Percentiles rank a stretch among this genome's conserved stretches.
Evolutionary conservation across 2,329 filamentous ascomycete species (phyloP).

Genomic region (Mycosphaerelloides madeirae): DNA sequence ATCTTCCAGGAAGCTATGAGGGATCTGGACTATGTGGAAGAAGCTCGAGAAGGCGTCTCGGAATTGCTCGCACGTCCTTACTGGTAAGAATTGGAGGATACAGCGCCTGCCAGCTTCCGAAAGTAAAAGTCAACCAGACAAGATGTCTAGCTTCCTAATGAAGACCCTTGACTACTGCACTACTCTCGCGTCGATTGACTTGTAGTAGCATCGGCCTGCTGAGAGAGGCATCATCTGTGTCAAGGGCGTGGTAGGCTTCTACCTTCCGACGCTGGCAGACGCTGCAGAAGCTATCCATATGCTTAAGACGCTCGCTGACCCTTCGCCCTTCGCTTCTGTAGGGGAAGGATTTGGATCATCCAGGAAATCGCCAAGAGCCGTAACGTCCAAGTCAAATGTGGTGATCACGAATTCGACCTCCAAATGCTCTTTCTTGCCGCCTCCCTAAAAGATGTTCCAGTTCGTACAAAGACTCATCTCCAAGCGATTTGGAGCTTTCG

Average conservation of each 20-base stretch:
- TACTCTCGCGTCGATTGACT: too few species aligned
- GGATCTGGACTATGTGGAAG: neutral
- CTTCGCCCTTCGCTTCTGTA: too few species aligned
- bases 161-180: too few species aligned
- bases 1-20: neutral
- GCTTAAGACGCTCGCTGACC: too few species aligned
- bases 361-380: constrained; percentile 2
- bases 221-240: too few species aligned
- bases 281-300: too few species aligned
- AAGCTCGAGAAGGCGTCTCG: neutral
- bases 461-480: neutral
- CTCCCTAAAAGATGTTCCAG: neutral
- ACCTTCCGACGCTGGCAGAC: too few species aligned
- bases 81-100: neutral
- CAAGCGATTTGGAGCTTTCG: neutral
- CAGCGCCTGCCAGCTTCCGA: too few species aligned
- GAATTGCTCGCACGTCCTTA: neutral
- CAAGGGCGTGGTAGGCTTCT: too few species aligned
- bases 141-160: too few species aligned
- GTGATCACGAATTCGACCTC: neutral
- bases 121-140: too few species aligned
- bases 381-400: neutral
- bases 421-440: neutral
- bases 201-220: too few species aligned
- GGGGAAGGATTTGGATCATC: constrained; percentile 4